Evolutionary conservation across 2,329 filamentous ascomycete species (phyloP).

Genomic region (Ceratocystis destructans): DNA sequence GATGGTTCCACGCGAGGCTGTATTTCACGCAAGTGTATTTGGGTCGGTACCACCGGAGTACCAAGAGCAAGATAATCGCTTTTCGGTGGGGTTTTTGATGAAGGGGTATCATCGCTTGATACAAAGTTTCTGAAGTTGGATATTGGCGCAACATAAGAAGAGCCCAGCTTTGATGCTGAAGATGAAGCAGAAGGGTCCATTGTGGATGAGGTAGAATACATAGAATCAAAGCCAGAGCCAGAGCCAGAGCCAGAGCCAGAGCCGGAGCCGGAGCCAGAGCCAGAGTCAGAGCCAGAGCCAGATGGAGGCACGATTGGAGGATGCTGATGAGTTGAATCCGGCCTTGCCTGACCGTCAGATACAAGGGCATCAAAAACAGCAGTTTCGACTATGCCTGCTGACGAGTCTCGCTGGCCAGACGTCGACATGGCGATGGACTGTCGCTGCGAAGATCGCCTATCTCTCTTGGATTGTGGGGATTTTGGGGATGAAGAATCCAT

Average conservation of each 20-base stretch:
- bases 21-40: neutral
- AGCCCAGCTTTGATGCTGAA: neutral
- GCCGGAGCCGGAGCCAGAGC: too few species aligned
- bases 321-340: neutral
- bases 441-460: slow-evolving; percentile 14
- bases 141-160: neutral
- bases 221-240: neutral
- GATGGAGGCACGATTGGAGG: slow-evolving; percentile 3
- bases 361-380: slow-evolving; percentile 18
- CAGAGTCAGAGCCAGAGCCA: neutral
- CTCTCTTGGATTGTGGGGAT: neutral
- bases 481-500: neutral
- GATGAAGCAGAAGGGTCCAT: neutral
- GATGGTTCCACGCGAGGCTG: neutral
- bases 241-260: too few species aligned
- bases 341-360: slow-evolving; percentile 14
- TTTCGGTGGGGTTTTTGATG: slow-evolving; percentile 14
- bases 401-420: slow-evolving; percentile 8
- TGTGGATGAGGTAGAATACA: neutral
- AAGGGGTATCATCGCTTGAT: slow-evolving; percentile 4
- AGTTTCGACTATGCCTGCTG: neutral
- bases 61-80: slow-evolving; percentile 12
- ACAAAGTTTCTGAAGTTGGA: slow-evolving; percentile 1
- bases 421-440: slow-evolving; percentile 12
- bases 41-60: neutral